phyloP scores from a whole-genome alignment of 139 green algal species.

The Closterium sp. region DNA sequence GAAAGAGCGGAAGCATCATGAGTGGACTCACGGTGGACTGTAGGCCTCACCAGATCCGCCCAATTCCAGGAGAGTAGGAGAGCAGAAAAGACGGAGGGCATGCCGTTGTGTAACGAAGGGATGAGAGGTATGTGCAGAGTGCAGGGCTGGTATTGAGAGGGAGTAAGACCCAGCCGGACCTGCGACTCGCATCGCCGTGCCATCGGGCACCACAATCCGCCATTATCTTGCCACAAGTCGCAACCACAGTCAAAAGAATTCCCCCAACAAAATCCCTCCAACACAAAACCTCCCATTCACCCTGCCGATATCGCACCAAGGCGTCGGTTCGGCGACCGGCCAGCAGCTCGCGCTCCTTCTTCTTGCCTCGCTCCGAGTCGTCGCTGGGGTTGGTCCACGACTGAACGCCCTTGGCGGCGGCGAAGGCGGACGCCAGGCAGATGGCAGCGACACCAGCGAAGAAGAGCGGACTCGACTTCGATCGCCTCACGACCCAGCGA shows the following conservation, averaged over 20 bases:
- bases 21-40: not conserved
- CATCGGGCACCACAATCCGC: not conserved
- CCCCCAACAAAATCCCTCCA: too few relatives aligned
- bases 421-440: constrained; percentile 25
- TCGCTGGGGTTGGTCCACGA: constrained; percentile 1
- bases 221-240: not conserved
- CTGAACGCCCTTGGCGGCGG: not conserved
- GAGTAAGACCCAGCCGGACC: too few relatives aligned
- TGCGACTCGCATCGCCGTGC: not conserved
- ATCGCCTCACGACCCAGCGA: constrained; percentile 20
- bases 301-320: not conserved
- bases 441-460: constrained; percentile 18
- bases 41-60: not conserved
- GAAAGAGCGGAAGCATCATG: too few relatives aligned
- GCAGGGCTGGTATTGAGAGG: not conserved
- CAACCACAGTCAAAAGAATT: not conserved
- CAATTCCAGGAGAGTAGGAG: not conserved
- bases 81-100: not conserved
- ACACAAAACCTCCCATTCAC: not conserved
- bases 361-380: constrained; percentile 4
- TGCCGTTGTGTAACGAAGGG: not conserved
- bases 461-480: not conserved
- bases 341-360: not conserved
- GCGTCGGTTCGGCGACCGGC: not conserved
- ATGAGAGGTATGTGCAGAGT: not conserved